phyloP scores from a whole-genome alignment of 2,329 filamentous ascomycete species.

The Penicillium glabrum region DNA sequence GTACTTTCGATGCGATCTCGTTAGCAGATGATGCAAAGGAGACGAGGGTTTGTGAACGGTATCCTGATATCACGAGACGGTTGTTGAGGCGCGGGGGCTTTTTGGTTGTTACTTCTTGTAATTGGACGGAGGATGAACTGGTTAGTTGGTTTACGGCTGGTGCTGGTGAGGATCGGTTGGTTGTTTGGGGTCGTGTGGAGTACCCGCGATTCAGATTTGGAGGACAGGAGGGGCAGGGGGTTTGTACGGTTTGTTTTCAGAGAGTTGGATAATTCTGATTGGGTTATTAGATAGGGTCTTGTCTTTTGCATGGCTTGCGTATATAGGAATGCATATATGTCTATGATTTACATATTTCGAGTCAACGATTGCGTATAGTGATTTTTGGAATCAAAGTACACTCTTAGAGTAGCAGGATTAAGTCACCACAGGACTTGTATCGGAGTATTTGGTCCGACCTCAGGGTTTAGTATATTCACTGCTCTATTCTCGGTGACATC shows the following conservation, averaged over 20 bases:
- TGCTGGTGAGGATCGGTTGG: slow-evolving; percentile 46
- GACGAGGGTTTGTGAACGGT: slow-evolving; percentile 68
- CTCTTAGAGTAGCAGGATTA: too few relatives aligned
- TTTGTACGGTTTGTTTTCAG: slow-evolving; percentile 81
- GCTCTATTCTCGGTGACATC: too few relatives aligned
- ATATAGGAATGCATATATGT: background rate
- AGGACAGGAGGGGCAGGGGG: slow-evolving; percentile 81
- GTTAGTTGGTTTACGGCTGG: slow-evolving; percentile 68
- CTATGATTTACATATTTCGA: too few relatives aligned
- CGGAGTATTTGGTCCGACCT: too few relatives aligned
- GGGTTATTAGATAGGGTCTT: background rate
- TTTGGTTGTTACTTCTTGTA: slow-evolving; percentile 90
- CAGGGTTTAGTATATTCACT: too few relatives aligned
- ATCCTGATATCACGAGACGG: slow-evolving; percentile 65
- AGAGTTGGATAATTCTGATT: slow-evolving; percentile 34
- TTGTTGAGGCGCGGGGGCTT: slow-evolving; percentile 71
- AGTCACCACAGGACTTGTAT: too few relatives aligned
- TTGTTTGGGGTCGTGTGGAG: slow-evolving; percentile 66
- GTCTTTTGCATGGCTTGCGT: background rate
- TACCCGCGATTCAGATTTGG: slow-evolving; percentile 90
- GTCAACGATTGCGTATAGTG: too few relatives aligned
- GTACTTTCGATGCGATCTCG: slow-evolving; percentile 93
- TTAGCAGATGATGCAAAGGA: slow-evolving; percentile 50
- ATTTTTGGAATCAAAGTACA: too few relatives aligned
- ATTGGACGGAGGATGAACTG: slow-evolving; percentile 93